Base-by-base conservation (phyloP, 2,329 filamentous ascomycete genomes). In the Epichloe hybrida region DNA sequence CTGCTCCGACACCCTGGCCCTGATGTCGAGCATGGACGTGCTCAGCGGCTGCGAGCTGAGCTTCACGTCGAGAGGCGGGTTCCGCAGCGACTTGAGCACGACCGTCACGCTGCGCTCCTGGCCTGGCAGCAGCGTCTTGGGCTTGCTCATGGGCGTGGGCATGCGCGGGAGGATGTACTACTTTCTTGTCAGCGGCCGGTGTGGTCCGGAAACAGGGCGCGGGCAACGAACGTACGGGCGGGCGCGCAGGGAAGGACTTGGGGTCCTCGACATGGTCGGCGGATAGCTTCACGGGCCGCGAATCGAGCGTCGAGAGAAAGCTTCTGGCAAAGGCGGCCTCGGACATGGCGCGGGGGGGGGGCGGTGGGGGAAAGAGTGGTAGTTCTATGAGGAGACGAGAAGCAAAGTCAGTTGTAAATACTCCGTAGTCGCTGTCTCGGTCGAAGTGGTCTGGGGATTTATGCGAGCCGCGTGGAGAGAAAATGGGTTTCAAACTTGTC, bases 211-310 rank as follows among this genome's bases (percentile, higher is more conserved):
- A 15, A 13, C 6, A 21, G 36, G 5, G 23, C 23, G 8, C 27
- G 27, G 27, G 27, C 7, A 27, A 8, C 6, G 6, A 8, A 31
- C 62, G 37, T 78, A 96, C 91, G 15, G 89, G 84, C 57, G 81
- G 76, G 55, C 86, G 81, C 27, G 85, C 73, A 23, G 87, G 85
- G 64, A 91, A 90, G 57, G 76, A 80, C 60, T 82, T 83, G 47
- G 88, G 81, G 63, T 96, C 88, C 68, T 91, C 87, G 66, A 94
- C 83, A 80, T 96, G 86, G 67, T 97, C 88, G 56, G 86, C 74
- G n/a, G 84, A 81, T 56, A 97, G 79, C 73, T 90, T 94, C 60
- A 82, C 68, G 7, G 89, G 85, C 47, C 84, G 82, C 54, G 81
- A 79, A 69, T 95, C 88, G 55, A 97, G 79, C 21, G 81, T 78